These are phyloP conservation scores for Calonectria fujianensis DNA, from an alignment of 2,329 filamentous ascomycete genomes.

Conservation along the genomic window DNA sequence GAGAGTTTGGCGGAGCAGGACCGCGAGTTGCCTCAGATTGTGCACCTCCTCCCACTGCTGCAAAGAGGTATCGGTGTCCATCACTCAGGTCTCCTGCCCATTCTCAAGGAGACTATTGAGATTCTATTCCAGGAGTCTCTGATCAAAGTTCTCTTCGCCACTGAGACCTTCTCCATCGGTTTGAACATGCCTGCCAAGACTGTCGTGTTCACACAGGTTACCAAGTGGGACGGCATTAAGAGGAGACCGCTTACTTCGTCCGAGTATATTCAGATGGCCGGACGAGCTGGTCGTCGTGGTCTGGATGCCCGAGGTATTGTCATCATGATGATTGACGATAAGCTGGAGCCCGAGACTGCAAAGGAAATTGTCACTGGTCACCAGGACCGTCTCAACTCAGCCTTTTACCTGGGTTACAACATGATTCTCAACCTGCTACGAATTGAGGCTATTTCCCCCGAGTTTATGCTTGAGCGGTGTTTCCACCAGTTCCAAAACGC, in stretches of 20 bases:
- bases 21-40: conserved; percentile 90
- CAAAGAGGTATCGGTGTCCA: conserved; percentile 96
- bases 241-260: conserved; percentile 92
- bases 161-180: conserved; percentile 98
- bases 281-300: conserved; percentile 95
- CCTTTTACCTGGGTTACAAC: conserved; percentile 98
- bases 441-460: conserved; percentile 99
- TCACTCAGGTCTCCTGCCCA: conserved; percentile 95
- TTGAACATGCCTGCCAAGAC: conserved; percentile 99
- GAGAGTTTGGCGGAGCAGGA: conserved; percentile 95
- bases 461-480: conserved; percentile 98
- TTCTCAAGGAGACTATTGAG: conserved; percentile 98
- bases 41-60: conserved; percentile 90
- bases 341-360: conserved; percentile 95
- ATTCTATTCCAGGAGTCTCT: conserved; percentile 98
- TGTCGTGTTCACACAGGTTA: conserved; percentile 97
- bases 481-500: conserved; percentile 99
- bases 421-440: conserved; percentile 98
- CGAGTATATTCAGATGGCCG: conserved; percentile 99
- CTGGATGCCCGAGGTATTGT: conserved; percentile 98
- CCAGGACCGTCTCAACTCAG: conserved; percentile 97
- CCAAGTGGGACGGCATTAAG: conserved; percentile 91
- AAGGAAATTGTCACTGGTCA: conserved; percentile 97
- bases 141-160: conserved; percentile 98
- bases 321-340: conserved; percentile 99